Evolutionary conservation across 345 rosid species (phyloP).

Genomic region (Sonneratia alba): DNA sequence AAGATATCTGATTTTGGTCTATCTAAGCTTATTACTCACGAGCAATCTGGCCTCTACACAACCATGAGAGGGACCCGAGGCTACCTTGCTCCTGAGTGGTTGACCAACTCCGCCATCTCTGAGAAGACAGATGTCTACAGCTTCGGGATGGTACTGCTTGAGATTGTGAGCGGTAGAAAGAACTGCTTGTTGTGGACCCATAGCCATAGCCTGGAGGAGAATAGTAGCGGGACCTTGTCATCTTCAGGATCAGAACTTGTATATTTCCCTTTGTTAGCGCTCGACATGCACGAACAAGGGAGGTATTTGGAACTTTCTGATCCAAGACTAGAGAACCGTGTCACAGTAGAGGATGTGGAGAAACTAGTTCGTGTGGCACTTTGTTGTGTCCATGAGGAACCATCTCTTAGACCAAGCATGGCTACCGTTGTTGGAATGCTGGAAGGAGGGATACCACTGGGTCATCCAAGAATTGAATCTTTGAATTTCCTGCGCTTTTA

Average conservation of each 20-base stretch:
- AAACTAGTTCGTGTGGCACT: conserved; percentile 47
- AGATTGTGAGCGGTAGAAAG: conserved; percentile 67
- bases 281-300: conserved; percentile 75
- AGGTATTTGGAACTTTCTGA: conserved; percentile 73
- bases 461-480: conserved; percentile 60
- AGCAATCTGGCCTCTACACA: conserved; percentile 63
- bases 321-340: conserved; percentile 65
- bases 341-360: conserved; percentile 44
- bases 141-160: conserved; percentile 76
- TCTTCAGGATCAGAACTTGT: conserved; percentile 28
- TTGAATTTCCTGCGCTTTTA: conserved; percentile 76
- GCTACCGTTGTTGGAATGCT: conserved; percentile 57
- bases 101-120: conserved; percentile 60
- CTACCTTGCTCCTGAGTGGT: conserved; percentile 81
- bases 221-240: conserved; percentile 27
- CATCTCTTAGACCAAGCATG: conserved; percentile 52
- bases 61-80: conserved; percentile 88
- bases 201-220: conserved; percentile 32
- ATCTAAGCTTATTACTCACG: conserved; percentile 53
- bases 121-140: conserved; percentile 83
- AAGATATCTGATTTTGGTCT: conserved; percentile 72
- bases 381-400: conserved; percentile 72
- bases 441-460: conserved; percentile 52
- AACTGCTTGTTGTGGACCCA: conserved; percentile 40
- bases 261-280: conserved; percentile 70